Evolutionary conservation across 2,329 filamentous ascomycete genomes (phyloP).

Genomic region (Aspergillus ruber): DNA sequence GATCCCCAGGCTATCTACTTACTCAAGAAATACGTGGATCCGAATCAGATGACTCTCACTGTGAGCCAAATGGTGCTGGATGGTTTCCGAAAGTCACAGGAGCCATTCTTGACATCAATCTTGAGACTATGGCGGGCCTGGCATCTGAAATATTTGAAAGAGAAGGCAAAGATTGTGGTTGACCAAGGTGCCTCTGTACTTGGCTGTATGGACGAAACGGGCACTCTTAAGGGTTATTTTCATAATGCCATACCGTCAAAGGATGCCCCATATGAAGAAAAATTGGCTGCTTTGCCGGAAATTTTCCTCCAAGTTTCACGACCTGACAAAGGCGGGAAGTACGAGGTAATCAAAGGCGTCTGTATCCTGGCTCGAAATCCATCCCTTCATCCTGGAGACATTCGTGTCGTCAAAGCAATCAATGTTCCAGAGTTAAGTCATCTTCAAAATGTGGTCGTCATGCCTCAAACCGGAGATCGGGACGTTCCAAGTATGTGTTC

Average conservation of each 20-base stretch:
- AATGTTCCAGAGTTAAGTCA: slow-evolving; percentile 67
- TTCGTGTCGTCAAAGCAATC: slow-evolving; percentile 80
- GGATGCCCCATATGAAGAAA: slow-evolving; percentile 33
- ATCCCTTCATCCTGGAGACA: slow-evolving; percentile 85
- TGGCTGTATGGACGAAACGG: slow-evolving; percentile 82
- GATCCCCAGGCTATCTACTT: slow-evolving; percentile 59
- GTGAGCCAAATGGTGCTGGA: slow-evolving; percentile 71
- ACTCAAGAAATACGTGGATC: slow-evolving; percentile 71
- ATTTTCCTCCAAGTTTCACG: slow-evolving; percentile 81
- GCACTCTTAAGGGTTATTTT: slow-evolving; percentile 64
- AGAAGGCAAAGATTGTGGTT: slow-evolving; percentile 80
- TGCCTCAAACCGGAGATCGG: slow-evolving; percentile 74
- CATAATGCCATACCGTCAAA: slow-evolving; percentile 36
- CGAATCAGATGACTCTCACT: slow-evolving; percentile 70
- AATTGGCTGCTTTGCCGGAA: slow-evolving; percentile 60
- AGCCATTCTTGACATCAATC: slow-evolving; percentile 77
- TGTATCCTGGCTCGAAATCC: slow-evolving; percentile 89
- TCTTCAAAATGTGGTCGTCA: slow-evolving; percentile 77
- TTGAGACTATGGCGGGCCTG: slow-evolving; percentile 81
- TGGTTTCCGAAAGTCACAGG: slow-evolving; percentile 66
- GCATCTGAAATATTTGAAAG: slow-evolving; percentile 83
- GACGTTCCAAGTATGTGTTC: slow-evolving; percentile 92
- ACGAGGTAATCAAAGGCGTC: slow-evolving; percentile 63
- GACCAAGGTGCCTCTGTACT: slow-evolving; percentile 80
- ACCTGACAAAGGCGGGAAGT: slow-evolving; percentile 46